phyloP scores from a whole-genome alignment of 108 stramenopile species.

The Nannochloropsis gaditana region DNA sequence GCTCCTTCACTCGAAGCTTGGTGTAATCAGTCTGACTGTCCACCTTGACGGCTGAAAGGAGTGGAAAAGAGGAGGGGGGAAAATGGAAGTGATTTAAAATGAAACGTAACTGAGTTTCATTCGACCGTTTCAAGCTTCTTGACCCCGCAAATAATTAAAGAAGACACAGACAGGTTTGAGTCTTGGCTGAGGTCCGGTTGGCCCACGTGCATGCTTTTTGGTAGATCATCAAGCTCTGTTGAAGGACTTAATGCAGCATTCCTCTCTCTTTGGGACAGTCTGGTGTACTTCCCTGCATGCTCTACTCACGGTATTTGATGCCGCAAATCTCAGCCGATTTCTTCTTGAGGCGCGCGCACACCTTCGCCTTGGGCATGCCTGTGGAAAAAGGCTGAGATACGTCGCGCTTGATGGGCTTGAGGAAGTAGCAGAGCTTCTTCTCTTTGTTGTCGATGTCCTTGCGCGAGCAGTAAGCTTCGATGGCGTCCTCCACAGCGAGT shows the following conservation, averaged over 20 bases:
- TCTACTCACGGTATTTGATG: constrained; percentile 56
- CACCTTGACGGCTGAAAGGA: constrained; percentile 55
- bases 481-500: constrained; percentile 51
- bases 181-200: too few relatives aligned
- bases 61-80: not conserved
- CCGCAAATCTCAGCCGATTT: constrained; percentile 76
- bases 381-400: constrained; percentile 85
- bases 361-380: constrained; percentile 85
- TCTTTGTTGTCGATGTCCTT: constrained; percentile 58
- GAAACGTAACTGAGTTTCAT: not conserved
- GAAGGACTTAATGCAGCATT: not conserved
- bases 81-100: not conserved
- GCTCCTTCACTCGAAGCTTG: constrained; percentile 92
- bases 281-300: not conserved
- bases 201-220: not conserved
- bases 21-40: constrained; percentile 70
- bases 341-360: constrained; percentile 90
- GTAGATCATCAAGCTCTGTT: not conserved
- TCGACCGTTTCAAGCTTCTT: not conserved
- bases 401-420: constrained; percentile 92
- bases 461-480: constrained; percentile 46
- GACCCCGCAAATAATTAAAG: too few relatives aligned
- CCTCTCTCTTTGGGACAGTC: not conserved
- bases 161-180: too few relatives aligned
- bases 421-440: constrained; percentile 97